A percentile compares a stretch with the other conserved stretches of the same genome.
phyloP scores from a whole-genome alignment of 208 protist genomes.

The Phytomonas serpens region DNA sequence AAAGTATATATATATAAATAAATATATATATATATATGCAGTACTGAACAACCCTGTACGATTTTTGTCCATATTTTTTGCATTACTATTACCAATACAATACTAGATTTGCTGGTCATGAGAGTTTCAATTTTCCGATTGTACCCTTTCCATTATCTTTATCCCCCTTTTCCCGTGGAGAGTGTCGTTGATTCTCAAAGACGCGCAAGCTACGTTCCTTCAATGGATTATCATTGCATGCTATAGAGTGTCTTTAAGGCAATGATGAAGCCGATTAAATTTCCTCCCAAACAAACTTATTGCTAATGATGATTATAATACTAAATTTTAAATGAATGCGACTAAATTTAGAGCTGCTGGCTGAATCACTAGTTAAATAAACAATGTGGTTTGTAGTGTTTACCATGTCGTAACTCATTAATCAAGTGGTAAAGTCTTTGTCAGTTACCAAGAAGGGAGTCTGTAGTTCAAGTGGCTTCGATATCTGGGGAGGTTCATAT shows the following conservation, averaged over 20 bases:
- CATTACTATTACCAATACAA: background rate
- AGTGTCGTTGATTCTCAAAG: background rate
- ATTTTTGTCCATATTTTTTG: background rate
- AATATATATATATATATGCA: constrained; percentile 10
- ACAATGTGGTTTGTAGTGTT: background rate
- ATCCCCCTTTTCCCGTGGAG: background rate
- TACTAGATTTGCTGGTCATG: background rate
- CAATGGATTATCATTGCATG: background rate
- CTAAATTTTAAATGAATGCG: background rate
- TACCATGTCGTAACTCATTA: background rate
- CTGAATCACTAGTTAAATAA: background rate
- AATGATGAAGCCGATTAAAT: background rate
- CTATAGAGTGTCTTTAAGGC: background rate
- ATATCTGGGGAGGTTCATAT: background rate
- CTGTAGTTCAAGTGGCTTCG: background rate
- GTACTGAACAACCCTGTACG: background rate
- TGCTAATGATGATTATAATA: background rate
- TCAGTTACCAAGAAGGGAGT: background rate
- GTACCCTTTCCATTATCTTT: background rate
- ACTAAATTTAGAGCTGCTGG: background rate
- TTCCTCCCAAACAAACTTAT: background rate
- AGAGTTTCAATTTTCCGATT: background rate
- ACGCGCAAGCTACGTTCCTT: background rate
- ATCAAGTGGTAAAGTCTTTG: background rate
- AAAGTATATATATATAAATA: constrained; percentile 9